A percentile compares a stretch with the other conserved stretches of the same genome.
Evolutionary conservation across 345 rosid species (phyloP).

Genomic region (Eucalyptus regnans): DNA sequence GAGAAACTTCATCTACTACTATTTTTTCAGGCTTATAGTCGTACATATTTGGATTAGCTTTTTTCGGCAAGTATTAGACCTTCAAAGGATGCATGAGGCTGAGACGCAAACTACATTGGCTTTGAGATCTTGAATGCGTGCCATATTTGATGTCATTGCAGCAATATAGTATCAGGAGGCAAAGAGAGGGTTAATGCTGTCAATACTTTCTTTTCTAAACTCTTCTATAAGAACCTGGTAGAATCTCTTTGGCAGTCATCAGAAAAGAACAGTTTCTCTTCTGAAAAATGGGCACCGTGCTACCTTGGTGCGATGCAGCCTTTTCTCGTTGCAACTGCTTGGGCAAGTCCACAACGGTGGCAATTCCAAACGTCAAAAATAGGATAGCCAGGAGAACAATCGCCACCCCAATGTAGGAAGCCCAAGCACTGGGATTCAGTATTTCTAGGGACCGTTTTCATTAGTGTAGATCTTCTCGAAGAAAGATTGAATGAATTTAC

Average conservation of each 20-base stretch:
- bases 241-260: not conserved
- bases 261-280: not conserved
- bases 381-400: slow-evolving; percentile 10
- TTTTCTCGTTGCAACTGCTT: not conserved
- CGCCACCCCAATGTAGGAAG: slow-evolving; percentile 8
- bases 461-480: not conserved
- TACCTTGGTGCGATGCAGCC: not conserved
- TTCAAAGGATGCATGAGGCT: not conserved
- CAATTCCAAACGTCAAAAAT: slow-evolving; percentile 10
- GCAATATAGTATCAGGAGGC: not conserved
- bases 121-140: not conserved
- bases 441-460: not conserved
- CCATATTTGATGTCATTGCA: not conserved
- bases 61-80: not conserved
- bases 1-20: not conserved
- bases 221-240: not conserved
- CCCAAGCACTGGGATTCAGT: not conserved
- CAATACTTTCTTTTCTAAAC: not conserved
- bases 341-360: slow-evolving; percentile 12
- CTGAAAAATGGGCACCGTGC: not conserved
- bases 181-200: not conserved
- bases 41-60: not conserved
- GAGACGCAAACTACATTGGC: not conserved
- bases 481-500: not conserved
- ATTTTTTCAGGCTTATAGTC: not conserved